Base-by-base conservation (phyloP, 805 yeast species). In the Naumovozyma castellii region DNA sequence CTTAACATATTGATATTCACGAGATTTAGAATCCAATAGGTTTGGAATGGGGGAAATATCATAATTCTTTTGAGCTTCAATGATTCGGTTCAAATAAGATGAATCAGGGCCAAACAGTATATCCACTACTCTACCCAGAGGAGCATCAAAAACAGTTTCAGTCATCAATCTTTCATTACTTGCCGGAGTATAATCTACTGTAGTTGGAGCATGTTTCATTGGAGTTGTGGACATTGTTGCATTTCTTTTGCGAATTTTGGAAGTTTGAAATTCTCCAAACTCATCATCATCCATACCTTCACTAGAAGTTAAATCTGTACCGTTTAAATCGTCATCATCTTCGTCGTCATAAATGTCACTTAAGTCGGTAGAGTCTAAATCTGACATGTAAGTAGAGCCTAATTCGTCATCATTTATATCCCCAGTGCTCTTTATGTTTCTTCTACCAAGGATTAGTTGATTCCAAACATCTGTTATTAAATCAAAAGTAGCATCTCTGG, bases 391-490 rank as follows among this genome's bases (percentile, higher is more conserved):
- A 13, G 46, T 43, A 29, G 48, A 37, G 13, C 17, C n/a, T 5
- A 32, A n/a, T 22, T 43, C 51, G 19, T 42, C 49, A 27, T 49
- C 46, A 41, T 61, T 29, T 9, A 13, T 64, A 10, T 61, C 65
- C 18, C 64, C 62, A 18, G 32, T 27, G 16, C 22, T 27, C 16
- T 42, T 43, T 6, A 80, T 55, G 54, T 75, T 78, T 53, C 80
- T 54, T 45, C 74, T 69, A 4, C 88, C 88, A 45, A 80, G 85
- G 3, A 71, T 63, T 5, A 65, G 53, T 39, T 67, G 64, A 37
- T 74, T 73, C 92, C 92, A 82, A 3, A 80, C 75, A 37, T 68
- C 73, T 3, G 76, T 69, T 36, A 84, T 72, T 31, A 76, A 57
- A 40, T 68, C 70, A 48, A 68, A 69, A 1, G 71, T 65, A 1